These are phyloP conservation scores for Dioscorea zingiberensis DNA, from an alignment of 106 monocot species.

Conservation along the genomic window DNA sequence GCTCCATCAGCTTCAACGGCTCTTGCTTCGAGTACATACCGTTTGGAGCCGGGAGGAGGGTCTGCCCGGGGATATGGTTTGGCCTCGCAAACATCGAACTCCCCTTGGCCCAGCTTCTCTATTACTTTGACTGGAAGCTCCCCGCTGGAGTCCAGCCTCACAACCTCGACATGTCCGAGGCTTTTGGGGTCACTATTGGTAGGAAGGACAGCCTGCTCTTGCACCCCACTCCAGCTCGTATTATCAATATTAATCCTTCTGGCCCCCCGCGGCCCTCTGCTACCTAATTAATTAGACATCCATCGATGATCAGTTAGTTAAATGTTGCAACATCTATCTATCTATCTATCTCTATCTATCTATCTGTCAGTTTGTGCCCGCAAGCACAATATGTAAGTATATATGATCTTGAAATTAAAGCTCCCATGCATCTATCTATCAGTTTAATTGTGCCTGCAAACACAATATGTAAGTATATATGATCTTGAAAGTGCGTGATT, in stretches of 20 bases:
- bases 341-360: too few relatives aligned
- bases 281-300: too few relatives aligned
- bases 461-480: too few relatives aligned
- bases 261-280: too few relatives aligned
- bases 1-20: constrained; percentile 2
- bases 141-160: background rate
- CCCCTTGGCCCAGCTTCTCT: constrained; percentile 14
- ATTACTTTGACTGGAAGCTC: constrained; percentile 25
- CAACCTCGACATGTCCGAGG: constrained; percentile 23
- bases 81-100: constrained; percentile 1
- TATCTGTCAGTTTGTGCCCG: too few relatives aligned
- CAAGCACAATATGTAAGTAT: too few relatives aligned
- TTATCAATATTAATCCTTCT: background rate
- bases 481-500: too few relatives aligned
- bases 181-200: background rate
- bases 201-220: constrained; percentile 10
- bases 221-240: background rate
- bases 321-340: too few relatives aligned
- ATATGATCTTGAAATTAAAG: too few relatives aligned
- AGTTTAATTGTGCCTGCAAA: too few relatives aligned
- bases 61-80: constrained; percentile 22
- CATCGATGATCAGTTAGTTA: too few relatives aligned
- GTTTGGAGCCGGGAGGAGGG: constrained; percentile 28
- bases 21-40: constrained; percentile 22
- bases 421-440: too few relatives aligned